Conservation (phyloP, 75 land plant genomes). For the Pinus taeda region DNA sequence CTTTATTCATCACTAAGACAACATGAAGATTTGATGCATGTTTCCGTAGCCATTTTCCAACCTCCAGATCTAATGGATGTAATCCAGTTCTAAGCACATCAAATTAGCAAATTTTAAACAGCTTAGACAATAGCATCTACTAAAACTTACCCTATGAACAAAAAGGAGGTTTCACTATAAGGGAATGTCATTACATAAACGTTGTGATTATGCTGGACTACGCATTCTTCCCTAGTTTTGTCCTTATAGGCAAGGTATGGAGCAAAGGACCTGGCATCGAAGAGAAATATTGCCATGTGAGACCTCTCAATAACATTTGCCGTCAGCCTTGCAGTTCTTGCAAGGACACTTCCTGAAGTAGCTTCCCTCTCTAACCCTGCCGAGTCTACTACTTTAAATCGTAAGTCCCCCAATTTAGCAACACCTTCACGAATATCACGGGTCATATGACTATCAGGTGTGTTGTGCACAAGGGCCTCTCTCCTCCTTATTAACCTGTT, state of each 20-base stretch:
- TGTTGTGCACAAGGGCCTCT: constrained; percentile 96
- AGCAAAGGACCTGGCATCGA: constrained; percentile 81
- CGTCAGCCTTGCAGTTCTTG: constrained; percentile 84
- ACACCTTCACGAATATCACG: constrained; percentile 96
- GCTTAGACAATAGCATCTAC: background rate
- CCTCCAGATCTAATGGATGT: constrained; percentile 85
- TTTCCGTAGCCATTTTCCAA: constrained; percentile 90
- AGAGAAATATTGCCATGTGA: constrained; percentile 82
- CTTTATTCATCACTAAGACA: constrained; percentile 80
- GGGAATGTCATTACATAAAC: background rate
- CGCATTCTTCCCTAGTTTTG: background rate
- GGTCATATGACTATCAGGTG: constrained; percentile 94
- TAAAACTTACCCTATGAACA: background rate
- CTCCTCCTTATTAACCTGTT: constrained; percentile 85
- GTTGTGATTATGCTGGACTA: background rate
- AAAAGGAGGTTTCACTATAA: background rate
- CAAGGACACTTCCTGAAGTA: constrained; percentile 69
- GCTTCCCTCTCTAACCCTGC: constrained; percentile 91
- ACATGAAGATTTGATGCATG: constrained; percentile 61
- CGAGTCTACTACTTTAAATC: constrained; percentile 87
- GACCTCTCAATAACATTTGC: constrained; percentile 60
- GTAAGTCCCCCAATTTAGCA: constrained; percentile 87
- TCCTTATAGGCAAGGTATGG: constrained; percentile 4
- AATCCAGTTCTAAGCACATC: constrained; percentile 61
- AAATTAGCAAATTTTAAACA: background rate